Conservation (phyloP, 306 rosid genomes). For the Fagus crenata region DNA sequence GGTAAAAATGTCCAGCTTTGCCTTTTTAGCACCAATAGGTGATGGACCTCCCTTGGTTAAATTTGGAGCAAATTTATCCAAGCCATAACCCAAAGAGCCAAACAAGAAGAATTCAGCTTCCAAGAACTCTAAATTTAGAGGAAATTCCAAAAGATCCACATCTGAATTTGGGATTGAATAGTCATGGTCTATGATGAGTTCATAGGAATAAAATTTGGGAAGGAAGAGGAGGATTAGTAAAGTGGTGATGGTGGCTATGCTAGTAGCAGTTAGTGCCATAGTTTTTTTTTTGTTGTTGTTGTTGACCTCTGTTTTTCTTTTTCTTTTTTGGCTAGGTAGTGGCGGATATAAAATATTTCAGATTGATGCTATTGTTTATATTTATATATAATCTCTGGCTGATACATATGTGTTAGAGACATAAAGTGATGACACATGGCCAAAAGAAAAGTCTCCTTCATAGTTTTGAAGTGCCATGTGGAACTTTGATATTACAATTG, state of each 20-base stretch:
- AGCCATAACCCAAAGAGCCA: constrained; percentile 58
- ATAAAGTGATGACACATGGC: constrained; percentile 18
- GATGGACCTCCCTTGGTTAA: constrained; percentile 52
- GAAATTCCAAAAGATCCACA: constrained; percentile 52
- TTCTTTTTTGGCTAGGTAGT: no score
- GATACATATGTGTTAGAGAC: not conserved
- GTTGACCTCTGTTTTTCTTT: not conserved
- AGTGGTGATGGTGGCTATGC: constrained; percentile 12
- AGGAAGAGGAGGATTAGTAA: constrained; percentile 20
- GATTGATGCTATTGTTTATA: no score
- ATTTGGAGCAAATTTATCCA: constrained; percentile 50
- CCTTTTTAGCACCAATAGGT: constrained; percentile 59
- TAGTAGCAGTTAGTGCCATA: constrained; percentile 13
- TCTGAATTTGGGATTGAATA: constrained; percentile 17
- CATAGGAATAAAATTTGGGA: constrained; percentile 23
- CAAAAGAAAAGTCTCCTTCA: not conserved
- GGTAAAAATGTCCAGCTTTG: constrained; percentile 31
- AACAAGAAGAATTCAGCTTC: constrained; percentile 71
- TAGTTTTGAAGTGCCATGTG: not conserved
- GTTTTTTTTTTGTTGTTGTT: not conserved
- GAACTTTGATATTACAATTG: not conserved
- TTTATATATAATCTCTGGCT: not conserved
- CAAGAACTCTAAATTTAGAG: constrained; percentile 65
- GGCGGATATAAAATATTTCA: not conserved
- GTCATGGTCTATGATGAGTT: no score